Evolutionary conservation across 306 rosid genomes (phyloP), one percentile per base, ranked within the genome.

Genomic region (Quercus dentata): DNA sequence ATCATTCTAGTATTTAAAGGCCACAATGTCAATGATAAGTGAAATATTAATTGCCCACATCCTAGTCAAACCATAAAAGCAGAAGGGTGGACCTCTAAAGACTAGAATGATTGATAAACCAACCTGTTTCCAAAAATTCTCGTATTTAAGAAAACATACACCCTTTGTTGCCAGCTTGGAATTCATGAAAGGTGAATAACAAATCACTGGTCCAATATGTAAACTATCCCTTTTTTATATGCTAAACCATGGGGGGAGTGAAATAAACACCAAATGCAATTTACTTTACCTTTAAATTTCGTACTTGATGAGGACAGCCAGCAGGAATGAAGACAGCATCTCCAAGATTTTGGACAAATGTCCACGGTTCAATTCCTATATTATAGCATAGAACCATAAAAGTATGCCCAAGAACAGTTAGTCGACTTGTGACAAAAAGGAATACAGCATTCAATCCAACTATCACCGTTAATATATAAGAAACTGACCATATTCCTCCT

Each of bases 401-500:
- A 38, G 46, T 0, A 38, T 8, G 46, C 46, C 46, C 11, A 38
- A 38, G 46, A n/a, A n/a, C n/a, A n/a, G n/a, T n/a, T n/a, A n/a
- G n/a, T n/a, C n/a, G n/a, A n/a, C n/a, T n/a, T n/a, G n/a, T n/a
- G n/a, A n/a, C n/a, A n/a, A n/a, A n/a, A n/a, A n/a, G n/a, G n/a
- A 52, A n/a, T 20, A 30, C 12, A 56, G 6, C 30, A 44, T 3
- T 6, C 23, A 52, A 75, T 56, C 31, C 58, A 73, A 28, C 18
- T 59, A 9, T 11, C 19, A 4, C 68, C 4, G 13, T 28, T 62
- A 27, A 23, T 4, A 70, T 17, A 21, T n/a, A 62, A 35, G 46
- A 44, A 33, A 80, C 90, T 79, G 41, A 92, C 97, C 97, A 84
- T 81, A 91, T 80, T 93, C 94, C 87, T 89, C 86, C 83, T 90